A percentile compares a stretch with the other conserved stretches of the same genome.
phyloP scores from a whole-genome alignment of 371 early-diverging fungal genomes.

The Cokeromyces recurvatus region DNA sequence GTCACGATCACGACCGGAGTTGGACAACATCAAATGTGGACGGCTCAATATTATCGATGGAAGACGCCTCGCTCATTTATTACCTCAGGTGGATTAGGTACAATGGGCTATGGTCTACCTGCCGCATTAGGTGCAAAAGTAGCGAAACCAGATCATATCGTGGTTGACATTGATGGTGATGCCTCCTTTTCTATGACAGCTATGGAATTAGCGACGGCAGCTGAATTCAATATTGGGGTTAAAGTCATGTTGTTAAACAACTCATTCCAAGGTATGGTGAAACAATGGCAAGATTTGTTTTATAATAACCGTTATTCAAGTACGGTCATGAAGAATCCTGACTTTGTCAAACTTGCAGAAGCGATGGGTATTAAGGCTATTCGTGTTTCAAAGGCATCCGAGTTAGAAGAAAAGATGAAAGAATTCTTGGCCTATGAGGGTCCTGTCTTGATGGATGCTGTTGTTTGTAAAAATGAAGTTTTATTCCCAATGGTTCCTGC shows the following conservation, averaged over 20 bases:
- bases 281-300: constrained; percentile 98
- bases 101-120: constrained; percentile 97
- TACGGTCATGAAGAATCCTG: constrained; percentile 95
- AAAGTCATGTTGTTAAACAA: constrained; percentile 95
- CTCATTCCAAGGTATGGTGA: constrained; percentile 98
- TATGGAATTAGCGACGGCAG: constrained; percentile 93
- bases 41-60: constrained; percentile 86
- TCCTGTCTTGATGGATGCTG: constrained; percentile 89
- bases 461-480: constrained; percentile 87
- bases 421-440: constrained; percentile 85
- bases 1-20: constrained; percentile 95
- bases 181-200: constrained; percentile 97
- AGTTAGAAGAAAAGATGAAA: constrained; percentile 83
- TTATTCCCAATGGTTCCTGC: constrained; percentile 97
- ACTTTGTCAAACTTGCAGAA: constrained; percentile 96
- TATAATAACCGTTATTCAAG: constrained; percentile 93
- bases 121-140: constrained; percentile 96
- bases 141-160: constrained; percentile 86
- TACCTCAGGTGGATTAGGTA: constrained; percentile 95
- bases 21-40: constrained; percentile 99
- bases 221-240: constrained; percentile 93
- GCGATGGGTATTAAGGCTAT: constrained; percentile 90
- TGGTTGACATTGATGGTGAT: constrained; percentile 96
- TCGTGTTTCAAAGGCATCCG: constrained; percentile 75
- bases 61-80: constrained; percentile 84